Conservation (phyloP, 2,329 filamentous ascomycete genomes). For the Diplodia seriata region DNA sequence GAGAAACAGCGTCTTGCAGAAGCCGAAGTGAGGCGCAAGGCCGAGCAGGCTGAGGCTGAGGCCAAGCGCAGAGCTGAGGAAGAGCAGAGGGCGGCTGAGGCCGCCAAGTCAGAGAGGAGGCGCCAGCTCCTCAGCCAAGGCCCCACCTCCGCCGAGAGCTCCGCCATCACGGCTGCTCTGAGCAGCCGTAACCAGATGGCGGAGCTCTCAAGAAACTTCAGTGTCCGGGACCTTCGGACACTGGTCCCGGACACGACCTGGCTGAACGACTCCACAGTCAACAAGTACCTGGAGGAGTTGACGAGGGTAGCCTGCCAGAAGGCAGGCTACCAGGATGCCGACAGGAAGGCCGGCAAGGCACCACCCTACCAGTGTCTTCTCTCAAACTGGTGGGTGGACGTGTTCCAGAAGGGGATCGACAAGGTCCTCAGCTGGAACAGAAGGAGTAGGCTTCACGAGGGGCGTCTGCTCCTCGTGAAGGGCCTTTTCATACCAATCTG, state of each 20-base stretch:
- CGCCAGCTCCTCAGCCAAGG: not conserved
- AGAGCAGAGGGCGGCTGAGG: not conserved
- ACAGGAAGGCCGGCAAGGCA: slow-evolving; percentile 61
- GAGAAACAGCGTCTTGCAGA: slow-evolving; percentile 10
- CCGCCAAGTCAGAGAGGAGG: not conserved
- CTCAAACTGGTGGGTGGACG: slow-evolving; percentile 49
- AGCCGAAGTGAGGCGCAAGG: slow-evolving; percentile 3
- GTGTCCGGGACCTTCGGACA: not conserved
- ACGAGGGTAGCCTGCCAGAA: slow-evolving; percentile 65
- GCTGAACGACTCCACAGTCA: slow-evolving; percentile 81
- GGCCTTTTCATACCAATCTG: slow-evolving; percentile 75
- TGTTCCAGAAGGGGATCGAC: slow-evolving; percentile 57
- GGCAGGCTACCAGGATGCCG: slow-evolving; percentile 60
- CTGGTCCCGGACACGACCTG: slow-evolving; percentile 54
- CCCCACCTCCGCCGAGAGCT: not conserved
- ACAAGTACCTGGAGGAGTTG: slow-evolving; percentile 68
- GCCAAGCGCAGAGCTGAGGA: not conserved
- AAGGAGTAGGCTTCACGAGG: slow-evolving; percentile 37
- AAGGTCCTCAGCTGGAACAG: slow-evolving; percentile 61
- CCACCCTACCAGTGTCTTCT: slow-evolving; percentile 73
- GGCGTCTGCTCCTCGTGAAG: slow-evolving; percentile 65
- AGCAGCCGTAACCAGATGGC: not conserved
- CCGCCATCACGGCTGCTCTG: not conserved
- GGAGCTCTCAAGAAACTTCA: slow-evolving; percentile 8
- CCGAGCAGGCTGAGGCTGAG: not conserved